These are phyloP conservation scores for Kalanchoe fedtschenkoi DNA, from an alignment of 164 flowering plant species.

Conservation along the genomic window DNA sequence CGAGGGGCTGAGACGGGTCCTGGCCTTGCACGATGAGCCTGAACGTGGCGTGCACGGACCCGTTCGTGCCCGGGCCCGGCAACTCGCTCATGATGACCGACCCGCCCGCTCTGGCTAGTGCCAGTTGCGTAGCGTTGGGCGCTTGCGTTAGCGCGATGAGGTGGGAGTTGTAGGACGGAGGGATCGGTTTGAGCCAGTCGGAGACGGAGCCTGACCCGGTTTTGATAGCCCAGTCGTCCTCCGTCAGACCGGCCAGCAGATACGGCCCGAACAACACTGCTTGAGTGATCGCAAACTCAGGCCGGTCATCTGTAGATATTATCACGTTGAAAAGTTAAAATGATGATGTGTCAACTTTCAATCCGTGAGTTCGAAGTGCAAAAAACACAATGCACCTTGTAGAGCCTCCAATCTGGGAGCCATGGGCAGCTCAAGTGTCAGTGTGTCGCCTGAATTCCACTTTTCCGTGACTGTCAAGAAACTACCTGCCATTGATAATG, in stretches of 20 bases:
- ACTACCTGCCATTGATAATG: constrained; percentile 35
- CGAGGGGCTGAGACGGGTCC: constrained; percentile 8
- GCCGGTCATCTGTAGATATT: constrained; percentile 64
- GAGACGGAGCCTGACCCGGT: constrained; percentile 27
- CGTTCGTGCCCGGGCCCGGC: constrained; percentile 46
- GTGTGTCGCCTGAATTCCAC: constrained; percentile 56
- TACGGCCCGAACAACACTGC: constrained; percentile 96
- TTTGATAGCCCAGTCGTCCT: constrained; percentile 59
- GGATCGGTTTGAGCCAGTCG: constrained; percentile 62
- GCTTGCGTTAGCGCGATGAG: constrained; percentile 51
- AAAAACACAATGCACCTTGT: constrained; percentile 42
- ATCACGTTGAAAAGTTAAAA: too few relatives aligned
- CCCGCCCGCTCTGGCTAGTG: constrained; percentile 26
- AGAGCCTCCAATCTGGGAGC: constrained; percentile 57
- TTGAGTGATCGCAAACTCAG: constrained; percentile 48
- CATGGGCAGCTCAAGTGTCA: constrained; percentile 55
- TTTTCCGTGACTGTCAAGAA: constrained; percentile 41
- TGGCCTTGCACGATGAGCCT: constrained; percentile 34
- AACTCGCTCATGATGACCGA: constrained; percentile 39
- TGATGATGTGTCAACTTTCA: too few relatives aligned
- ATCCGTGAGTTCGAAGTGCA: too few relatives aligned
- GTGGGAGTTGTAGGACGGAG: constrained; percentile 36
- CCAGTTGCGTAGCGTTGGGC: constrained; percentile 19
- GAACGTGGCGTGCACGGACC: constrained; percentile 55
- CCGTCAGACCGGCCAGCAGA: constrained; percentile 58